Evolutionary conservation across 768 basidiomycete species (phyloP).

Genomic region (Naganishia vishniacii): DNA sequence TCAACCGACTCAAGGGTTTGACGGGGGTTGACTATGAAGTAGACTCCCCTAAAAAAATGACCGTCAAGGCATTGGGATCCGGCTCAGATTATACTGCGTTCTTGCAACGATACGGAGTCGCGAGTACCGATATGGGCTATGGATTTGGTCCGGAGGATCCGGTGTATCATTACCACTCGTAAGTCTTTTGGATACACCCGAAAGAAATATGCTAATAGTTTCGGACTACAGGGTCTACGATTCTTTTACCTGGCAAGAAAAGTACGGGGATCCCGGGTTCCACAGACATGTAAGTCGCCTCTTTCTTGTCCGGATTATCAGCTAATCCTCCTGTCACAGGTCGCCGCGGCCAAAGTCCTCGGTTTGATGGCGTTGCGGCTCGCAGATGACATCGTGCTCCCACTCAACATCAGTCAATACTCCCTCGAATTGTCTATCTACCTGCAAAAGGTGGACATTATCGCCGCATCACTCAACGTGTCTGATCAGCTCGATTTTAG

Average conservation of each 20-base stretch:
- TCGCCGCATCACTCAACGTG: slow-evolving; percentile 43
- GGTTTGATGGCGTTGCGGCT: slow-evolving; percentile 59
- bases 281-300: slow-evolving; percentile 8
- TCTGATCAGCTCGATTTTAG: slow-evolving; percentile 38
- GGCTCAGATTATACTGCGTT: slow-evolving; percentile 91
- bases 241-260: slow-evolving; percentile 64
- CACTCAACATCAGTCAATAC: slow-evolving; percentile 67
- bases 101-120: slow-evolving; percentile 68
- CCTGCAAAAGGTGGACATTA: slow-evolving; percentile 56
- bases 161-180: slow-evolving; percentile 60
- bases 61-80: slow-evolving; percentile 62
- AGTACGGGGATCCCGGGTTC: slow-evolving; percentile 58
- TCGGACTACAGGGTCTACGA: slow-evolving; percentile 67
- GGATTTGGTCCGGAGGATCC: slow-evolving; percentile 48
- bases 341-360: slow-evolving; percentile 63
- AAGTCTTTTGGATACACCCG: background rate
- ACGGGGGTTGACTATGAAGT: slow-evolving; percentile 29
- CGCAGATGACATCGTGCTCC: slow-evolving; percentile 57
- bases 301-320: background rate
- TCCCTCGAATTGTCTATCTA: slow-evolving; percentile 57
- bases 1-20: slow-evolving; percentile 26
- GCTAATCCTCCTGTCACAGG: slow-evolving; percentile 46
- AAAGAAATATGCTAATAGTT: background rate
- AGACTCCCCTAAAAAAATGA: slow-evolving; percentile 38
- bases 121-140: slow-evolving; percentile 47